phyloP scores from a whole-genome alignment of 2,329 filamentous ascomycete genomes.

The Colletotrichum siamense region DNA sequence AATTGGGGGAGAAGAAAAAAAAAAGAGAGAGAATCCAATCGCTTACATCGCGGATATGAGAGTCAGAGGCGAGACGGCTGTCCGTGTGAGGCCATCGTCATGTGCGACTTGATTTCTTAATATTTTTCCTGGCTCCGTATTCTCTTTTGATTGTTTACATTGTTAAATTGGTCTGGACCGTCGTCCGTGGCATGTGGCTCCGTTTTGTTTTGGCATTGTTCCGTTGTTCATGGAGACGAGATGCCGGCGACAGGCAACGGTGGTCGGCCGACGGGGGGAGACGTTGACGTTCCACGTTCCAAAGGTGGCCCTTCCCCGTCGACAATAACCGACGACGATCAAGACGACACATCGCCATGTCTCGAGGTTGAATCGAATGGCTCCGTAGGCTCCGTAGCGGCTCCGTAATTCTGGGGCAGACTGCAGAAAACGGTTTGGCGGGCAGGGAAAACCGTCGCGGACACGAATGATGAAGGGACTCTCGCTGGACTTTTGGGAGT shows the following conservation, averaged over 20 bases:
- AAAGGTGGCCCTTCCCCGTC: background rate
- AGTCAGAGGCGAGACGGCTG: background rate
- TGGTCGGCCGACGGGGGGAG: background rate
- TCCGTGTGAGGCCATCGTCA: slow-evolving; percentile 10
- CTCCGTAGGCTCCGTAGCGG: background rate
- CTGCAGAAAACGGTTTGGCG: background rate
- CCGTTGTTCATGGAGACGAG: background rate
- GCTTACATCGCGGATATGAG: background rate
- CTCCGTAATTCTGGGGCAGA: slow-evolving; percentile 4
- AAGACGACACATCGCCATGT: slow-evolving; percentile 20
- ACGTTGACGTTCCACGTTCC: background rate
- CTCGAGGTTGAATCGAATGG: background rate
- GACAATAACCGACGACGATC: slow-evolving; percentile 9
- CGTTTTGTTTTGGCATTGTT: slow-evolving; percentile 5
- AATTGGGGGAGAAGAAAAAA: background rate
- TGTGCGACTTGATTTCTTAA: background rate
- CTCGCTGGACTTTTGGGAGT: background rate
- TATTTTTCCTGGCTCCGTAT: background rate
- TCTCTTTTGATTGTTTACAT: background rate
- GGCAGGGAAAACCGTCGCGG: background rate
- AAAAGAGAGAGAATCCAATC: background rate
- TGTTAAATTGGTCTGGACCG: slow-evolving; percentile 3
- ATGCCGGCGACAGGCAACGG: background rate
- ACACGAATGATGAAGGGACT: background rate
- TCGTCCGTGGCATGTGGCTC: background rate